These are phyloP conservation scores for Cercospora sojina DNA, from an alignment of 2,329 filamentous ascomycete genomes.

Conservation along the genomic window DNA sequence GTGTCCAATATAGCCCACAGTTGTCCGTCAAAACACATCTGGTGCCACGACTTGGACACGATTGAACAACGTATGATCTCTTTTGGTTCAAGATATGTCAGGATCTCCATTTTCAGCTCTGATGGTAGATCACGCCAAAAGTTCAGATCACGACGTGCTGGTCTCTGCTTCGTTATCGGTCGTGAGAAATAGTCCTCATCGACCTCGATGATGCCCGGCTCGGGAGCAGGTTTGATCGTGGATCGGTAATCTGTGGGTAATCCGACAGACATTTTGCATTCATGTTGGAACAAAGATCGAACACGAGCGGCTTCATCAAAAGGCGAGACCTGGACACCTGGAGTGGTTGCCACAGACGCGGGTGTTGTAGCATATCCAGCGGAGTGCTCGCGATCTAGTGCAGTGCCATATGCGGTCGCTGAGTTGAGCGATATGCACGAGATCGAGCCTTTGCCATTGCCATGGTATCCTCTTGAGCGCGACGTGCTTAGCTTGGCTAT, in stretches of 20 bases:
- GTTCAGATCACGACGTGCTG: slow-evolving; percentile 51
- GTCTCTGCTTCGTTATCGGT: slow-evolving; percentile 31
- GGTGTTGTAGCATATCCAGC: slow-evolving; percentile 58
- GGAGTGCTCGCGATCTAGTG: slow-evolving; percentile 57
- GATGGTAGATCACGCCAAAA: slow-evolving; percentile 80
- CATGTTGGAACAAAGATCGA: slow-evolving; percentile 51
- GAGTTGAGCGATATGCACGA: slow-evolving; percentile 63
- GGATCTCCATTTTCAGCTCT: slow-evolving; percentile 76
- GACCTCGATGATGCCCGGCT: slow-evolving; percentile 36
- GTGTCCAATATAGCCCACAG: slow-evolving; percentile 80
- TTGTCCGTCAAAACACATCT: slow-evolving; percentile 90
- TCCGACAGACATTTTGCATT: slow-evolving; percentile 56
- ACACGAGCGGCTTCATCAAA: slow-evolving; percentile 57
- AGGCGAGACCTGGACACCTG: slow-evolving; percentile 47
- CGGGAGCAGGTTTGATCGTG: slow-evolving; percentile 38
- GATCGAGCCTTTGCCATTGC: slow-evolving; percentile 60
- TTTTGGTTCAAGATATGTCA: slow-evolving; percentile 73
- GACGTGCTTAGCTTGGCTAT: slow-evolving; percentile 63
- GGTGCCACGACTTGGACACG: slow-evolving; percentile 75
- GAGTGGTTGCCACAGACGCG: slow-evolving; percentile 51
- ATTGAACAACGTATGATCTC: slow-evolving; percentile 76
- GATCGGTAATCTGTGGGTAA: slow-evolving; percentile 64
- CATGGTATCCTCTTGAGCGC: slow-evolving; percentile 65
- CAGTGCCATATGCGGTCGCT: slow-evolving; percentile 51
- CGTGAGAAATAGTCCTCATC: slow-evolving; percentile 51